These are phyloP conservation scores for Xerocomus spinulosus DNA, from an alignment of 768 basidiomycete species.

Conservation along the genomic window DNA sequence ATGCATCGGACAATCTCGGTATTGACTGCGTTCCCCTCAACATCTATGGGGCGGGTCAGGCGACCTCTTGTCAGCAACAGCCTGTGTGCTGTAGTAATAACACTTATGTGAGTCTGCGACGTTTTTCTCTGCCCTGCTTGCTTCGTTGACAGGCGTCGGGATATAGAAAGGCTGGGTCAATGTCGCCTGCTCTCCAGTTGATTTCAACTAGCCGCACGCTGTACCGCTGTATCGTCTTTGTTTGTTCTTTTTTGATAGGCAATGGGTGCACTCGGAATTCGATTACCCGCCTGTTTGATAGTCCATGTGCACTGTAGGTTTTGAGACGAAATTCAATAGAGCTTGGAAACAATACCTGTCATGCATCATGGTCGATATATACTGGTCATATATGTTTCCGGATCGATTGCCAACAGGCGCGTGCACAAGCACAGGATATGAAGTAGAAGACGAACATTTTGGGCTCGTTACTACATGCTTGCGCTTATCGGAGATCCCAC, in stretches of 20 bases:
- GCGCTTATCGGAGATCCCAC: too few relatives aligned
- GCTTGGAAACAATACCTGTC: too few relatives aligned
- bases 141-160: too few relatives aligned
- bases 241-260: slow-evolving; percentile 8
- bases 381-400: too few relatives aligned
- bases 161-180: slow-evolving; percentile 16
- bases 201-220: slow-evolving; percentile 15
- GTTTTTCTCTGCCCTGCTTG: not conserved
- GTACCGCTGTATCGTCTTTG: not conserved
- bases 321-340: not conserved
- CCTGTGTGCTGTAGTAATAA: slow-evolving; percentile 25
- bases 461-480: too few relatives aligned
- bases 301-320: not conserved
- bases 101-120: slow-evolving; percentile 14
- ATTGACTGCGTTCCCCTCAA: slow-evolving; percentile 23
- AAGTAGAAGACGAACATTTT: too few relatives aligned
- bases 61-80: slow-evolving; percentile 19
- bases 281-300: not conserved
- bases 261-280: not conserved
- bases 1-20: slow-evolving; percentile 20
- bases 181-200: slow-evolving; percentile 23
- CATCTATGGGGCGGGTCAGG: slow-evolving; percentile 16
- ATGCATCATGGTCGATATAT: too few relatives aligned
- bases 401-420: too few relatives aligned
- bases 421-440: too few relatives aligned